phyloP scores from a whole-genome alignment of 495 filamentous ascomycete species.

The Acidomyces sp. region DNA sequence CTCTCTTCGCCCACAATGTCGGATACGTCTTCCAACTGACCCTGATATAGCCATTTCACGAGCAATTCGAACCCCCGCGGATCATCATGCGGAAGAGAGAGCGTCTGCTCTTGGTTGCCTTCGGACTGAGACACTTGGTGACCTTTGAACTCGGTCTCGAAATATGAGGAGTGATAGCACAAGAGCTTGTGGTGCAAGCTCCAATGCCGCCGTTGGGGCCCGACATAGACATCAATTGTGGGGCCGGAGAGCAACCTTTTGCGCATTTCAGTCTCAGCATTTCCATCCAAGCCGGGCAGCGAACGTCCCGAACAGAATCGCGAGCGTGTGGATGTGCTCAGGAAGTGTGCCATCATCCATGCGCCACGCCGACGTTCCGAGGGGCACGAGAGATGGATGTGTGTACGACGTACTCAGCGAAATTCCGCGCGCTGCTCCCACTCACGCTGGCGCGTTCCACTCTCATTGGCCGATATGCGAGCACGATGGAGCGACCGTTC shows the following conservation, averaged over 20 bases:
- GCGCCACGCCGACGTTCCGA: neutral
- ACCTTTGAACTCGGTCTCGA: constrained; percentile 28
- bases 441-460: constrained; percentile 31
- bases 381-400: constrained; percentile 1
- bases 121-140: constrained; percentile 14
- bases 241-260: constrained; percentile 37
- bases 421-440: constrained; percentile 30
- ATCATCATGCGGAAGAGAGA: constrained; percentile 34
- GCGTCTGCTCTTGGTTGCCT: constrained; percentile 8
- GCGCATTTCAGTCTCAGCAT: constrained; percentile 19
- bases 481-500: constrained; percentile 20
- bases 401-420: constrained; percentile 38
- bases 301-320: constrained; percentile 2
- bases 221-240: constrained; percentile 35
- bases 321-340: constrained; percentile 10
- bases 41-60: constrained; percentile 42
- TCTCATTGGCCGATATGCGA: constrained; percentile 18
- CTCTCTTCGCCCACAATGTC: constrained; percentile 29
- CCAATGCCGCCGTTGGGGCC: constrained; percentile 32
- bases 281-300: constrained; percentile 5
- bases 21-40: constrained; percentile 34
- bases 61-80: constrained; percentile 36
- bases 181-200: constrained; percentile 36
- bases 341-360: constrained; percentile 18
- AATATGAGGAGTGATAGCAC: constrained; percentile 34